Percentiles rank a stretch among this genome's conserved stretches.
phyloP scores from a whole-genome alignment of 768 basidiomycete genomes.

The Kwoniella botswanensis region DNA sequence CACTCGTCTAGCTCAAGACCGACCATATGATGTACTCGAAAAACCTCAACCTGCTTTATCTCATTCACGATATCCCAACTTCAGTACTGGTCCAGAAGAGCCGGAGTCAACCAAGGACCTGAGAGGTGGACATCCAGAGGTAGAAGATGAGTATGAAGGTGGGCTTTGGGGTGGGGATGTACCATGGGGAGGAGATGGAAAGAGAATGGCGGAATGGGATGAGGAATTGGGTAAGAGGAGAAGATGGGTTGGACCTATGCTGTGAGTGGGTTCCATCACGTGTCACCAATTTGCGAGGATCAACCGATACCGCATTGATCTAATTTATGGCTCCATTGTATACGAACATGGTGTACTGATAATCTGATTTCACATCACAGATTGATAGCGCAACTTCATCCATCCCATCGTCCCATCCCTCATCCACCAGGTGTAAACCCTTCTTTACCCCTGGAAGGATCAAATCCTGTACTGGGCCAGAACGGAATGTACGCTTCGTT shows the following conservation, averaged over 20 bases:
- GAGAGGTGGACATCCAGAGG: constrained; percentile 21
- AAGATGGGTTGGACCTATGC: constrained; percentile 56
- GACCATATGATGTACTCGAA: constrained; percentile 34
- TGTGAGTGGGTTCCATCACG: constrained; percentile 30
- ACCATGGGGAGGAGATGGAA: constrained; percentile 16
- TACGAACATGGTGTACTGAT: background rate
- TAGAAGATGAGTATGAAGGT: constrained; percentile 41
- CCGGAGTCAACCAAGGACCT: constrained; percentile 15
- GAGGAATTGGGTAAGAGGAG: constrained; percentile 25
- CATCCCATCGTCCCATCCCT: constrained; percentile 28
- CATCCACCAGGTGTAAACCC: constrained; percentile 34
- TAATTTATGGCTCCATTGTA: too few relatives aligned
- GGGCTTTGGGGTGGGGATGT: constrained; percentile 34
- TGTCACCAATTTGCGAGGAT: too few relatives aligned
- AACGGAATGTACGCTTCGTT: constrained; percentile 54
- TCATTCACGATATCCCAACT: constrained; percentile 49
- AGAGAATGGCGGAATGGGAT: constrained; percentile 47
- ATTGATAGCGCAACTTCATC: constrained; percentile 51
- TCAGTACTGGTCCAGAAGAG: constrained; percentile 13
- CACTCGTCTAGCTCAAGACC: background rate
- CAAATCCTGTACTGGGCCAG: constrained; percentile 43
- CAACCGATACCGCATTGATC: too few relatives aligned
- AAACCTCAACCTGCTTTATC: constrained; percentile 45
- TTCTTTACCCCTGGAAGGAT: constrained; percentile 37
- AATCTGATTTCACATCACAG: constrained; percentile 20